Base-by-base conservation (phyloP, 257 asterid species). In the Solanum paucissectum region DNA sequence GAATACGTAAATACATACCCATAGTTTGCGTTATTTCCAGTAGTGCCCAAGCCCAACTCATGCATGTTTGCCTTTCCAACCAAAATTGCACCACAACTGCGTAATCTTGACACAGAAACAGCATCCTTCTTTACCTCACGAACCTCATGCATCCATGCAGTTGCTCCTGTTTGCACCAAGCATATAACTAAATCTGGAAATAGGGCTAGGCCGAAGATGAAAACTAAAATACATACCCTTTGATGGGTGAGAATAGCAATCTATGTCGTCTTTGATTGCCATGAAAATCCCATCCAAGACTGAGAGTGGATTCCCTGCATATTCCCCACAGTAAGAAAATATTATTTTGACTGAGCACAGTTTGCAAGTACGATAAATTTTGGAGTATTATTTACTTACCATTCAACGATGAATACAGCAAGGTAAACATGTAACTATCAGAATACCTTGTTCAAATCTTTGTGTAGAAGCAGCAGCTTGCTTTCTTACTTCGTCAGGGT, bases 61-160 rank as follows among this genome's bases (percentile, higher is more conserved):
- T 97, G 99, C 99, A 97, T 97, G 92, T 96, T 97, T 86, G 99
- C 99, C 90, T 97, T 97, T 86, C 99, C 99, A 86, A 96, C 99
- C 46, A 97, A 94, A 87, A 97, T 89, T 86, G 89, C 98, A 85
- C 99, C 99, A 89, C 99, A 96, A 60, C 94, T 90, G n/a, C 99
- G 98, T 90, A 97, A 89, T 87, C 94, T 93, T 91, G 93, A 94
- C 69, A 95, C 98, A 73, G 91, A 93, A 81, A 84, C 91, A 52
- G 98, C 99, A 91, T 97, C 99, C 90, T 90, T 91, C 87, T 93
- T 86, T 52, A 94, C 98, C 83, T 91, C 91, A 76, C 94, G 98
- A 91, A 93, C 91, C 94, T 96, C 98, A 52, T 97, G 95, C 83
- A 91, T 90, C 94, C 96, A 97, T 88, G 96, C 92, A 72, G 99